A percentile compares a stretch with the other conserved stretches of the same genome.
Evolutionary conservation across 1,284 basidiomycete species (phyloP).

Genomic region (Naganishia sp.): DNA sequence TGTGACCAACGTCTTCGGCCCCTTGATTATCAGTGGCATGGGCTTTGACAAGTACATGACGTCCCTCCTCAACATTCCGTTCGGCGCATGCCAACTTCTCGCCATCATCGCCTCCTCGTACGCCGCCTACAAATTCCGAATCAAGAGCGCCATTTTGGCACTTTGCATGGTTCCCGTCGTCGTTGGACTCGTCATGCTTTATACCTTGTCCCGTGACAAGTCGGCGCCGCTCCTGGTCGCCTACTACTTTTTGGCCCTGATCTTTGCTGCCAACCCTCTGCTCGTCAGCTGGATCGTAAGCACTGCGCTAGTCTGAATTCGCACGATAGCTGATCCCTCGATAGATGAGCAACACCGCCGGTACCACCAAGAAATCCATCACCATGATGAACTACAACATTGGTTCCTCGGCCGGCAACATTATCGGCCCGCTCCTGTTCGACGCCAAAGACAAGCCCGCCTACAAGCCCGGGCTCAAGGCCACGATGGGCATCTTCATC

Average conservation of each 20-base stretch:
- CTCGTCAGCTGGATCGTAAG: slow-evolving; percentile 41
- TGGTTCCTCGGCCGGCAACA: slow-evolving; percentile 41
- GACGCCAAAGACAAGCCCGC: slow-evolving; percentile 46
- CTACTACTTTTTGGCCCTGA: slow-evolving; percentile 54
- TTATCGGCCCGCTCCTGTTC: slow-evolving; percentile 49
- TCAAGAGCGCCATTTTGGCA: slow-evolving; percentile 46
- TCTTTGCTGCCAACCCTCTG: slow-evolving; percentile 53
- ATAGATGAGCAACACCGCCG: slow-evolving; percentile 53
- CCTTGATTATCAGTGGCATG: slow-evolving; percentile 48
- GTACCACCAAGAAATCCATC: slow-evolving; percentile 54
- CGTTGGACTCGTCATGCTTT: slow-evolving; percentile 47
- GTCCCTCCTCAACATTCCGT: slow-evolving; percentile 54
- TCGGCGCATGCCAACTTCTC: slow-evolving; percentile 48
- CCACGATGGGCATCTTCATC: slow-evolving; percentile 49
- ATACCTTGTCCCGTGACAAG: slow-evolving; percentile 37
- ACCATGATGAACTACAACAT: slow-evolving; percentile 44
- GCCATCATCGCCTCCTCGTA: slow-evolving; percentile 45
- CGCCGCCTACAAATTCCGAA: slow-evolving; percentile 42
- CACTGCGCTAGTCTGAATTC: slow-evolving; percentile 29
- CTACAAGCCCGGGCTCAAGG: slow-evolving; percentile 48
- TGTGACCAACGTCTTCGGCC: slow-evolving; percentile 46
- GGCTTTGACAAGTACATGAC: slow-evolving; percentile 46
- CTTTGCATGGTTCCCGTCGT: slow-evolving; percentile 46
- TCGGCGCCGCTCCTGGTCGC: slow-evolving; percentile 46
- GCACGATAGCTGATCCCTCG: slow-evolving; percentile 40